Evolutionary conservation across 2,329 filamentous ascomycete genomes (phyloP).

Genomic region (Epicoccum sorghinum): DNA sequence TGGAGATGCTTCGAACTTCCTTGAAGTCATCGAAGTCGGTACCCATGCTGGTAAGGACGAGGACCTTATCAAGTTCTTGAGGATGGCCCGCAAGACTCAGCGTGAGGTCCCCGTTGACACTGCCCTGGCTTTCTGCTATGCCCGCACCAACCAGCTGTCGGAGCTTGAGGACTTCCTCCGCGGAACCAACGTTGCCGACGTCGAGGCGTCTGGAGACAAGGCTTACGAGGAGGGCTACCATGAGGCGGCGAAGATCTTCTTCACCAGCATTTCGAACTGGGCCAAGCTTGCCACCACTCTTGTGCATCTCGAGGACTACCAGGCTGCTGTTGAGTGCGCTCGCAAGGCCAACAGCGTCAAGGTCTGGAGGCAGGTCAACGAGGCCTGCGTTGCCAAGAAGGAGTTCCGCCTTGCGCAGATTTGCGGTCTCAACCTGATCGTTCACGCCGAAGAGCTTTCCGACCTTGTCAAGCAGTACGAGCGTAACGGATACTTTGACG

Average conservation of each 20-base stretch:
- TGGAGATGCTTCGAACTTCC: constrained; percentile 88
- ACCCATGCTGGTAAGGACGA: constrained; percentile 97
- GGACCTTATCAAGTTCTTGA: constrained; percentile 93
- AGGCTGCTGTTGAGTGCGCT: constrained; percentile 95
- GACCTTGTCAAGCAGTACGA: constrained; percentile 97
- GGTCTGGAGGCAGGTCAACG: constrained; percentile 98
- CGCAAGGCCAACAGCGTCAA: constrained; percentile 99
- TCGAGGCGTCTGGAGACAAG: constrained; percentile 97
- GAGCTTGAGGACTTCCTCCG: constrained; percentile 97
- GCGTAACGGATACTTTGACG: constrained; percentile 95
- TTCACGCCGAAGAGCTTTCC: constrained; percentile 94
- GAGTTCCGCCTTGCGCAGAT: constrained; percentile 99
- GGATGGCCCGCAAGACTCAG: constrained; percentile 96
- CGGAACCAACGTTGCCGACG: constrained; percentile 89
- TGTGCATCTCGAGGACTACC: constrained; percentile 96
- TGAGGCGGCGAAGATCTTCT: constrained; percentile 99
- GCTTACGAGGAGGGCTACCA: constrained; percentile 93
- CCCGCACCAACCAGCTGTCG: constrained; percentile 85
- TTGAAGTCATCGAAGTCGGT: constrained; percentile 94
- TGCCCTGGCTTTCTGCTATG: constrained; percentile 89
- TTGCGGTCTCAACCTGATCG: constrained; percentile 95
- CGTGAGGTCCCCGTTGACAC: constrained; percentile 95
- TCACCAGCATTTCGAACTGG: constrained; percentile 98
- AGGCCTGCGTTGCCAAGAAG: constrained; percentile 95
- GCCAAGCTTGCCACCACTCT: constrained; percentile 97